Percentiles rank a stretch among this genome's conserved stretches.
These are phyloP conservation scores for Theobroma cacao DNA, from an alignment of 345 rosid species.

Conservation along the genomic window DNA sequence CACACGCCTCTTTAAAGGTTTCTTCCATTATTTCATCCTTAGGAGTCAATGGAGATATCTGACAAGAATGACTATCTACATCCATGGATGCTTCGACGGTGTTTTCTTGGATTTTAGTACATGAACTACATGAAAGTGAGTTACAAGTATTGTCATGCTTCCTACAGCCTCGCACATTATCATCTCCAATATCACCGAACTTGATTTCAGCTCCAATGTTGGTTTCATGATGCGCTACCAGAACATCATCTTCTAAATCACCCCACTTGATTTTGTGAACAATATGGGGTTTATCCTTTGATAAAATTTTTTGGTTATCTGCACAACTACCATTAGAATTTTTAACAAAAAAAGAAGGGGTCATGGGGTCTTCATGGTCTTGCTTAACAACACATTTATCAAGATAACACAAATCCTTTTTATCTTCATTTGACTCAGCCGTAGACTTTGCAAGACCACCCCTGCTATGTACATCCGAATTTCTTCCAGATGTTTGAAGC, in stretches of 20 bases:
- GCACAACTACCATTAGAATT: slow-evolving; percentile 20
- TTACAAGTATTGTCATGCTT: slow-evolving; percentile 25
- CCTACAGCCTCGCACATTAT: slow-evolving; percentile 23
- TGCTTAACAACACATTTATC: slow-evolving; percentile 25
- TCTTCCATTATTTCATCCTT: slow-evolving; percentile 28
- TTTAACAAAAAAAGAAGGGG: slow-evolving; percentile 16
- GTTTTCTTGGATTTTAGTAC: slow-evolving; percentile 18
- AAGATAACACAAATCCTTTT: slow-evolving; percentile 11
- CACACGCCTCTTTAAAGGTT: slow-evolving; percentile 25
- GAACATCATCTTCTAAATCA: slow-evolving; percentile 52
- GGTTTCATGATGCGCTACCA: slow-evolving; percentile 28
- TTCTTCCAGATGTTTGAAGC: slow-evolving; percentile 23
- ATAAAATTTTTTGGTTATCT: slow-evolving; percentile 15
- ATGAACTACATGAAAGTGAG: slow-evolving; percentile 19
- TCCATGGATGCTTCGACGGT: slow-evolving; percentile 16
- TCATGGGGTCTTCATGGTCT: slow-evolving; percentile 22
- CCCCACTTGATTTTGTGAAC: slow-evolving; percentile 59
- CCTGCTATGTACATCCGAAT: slow-evolving; percentile 11
- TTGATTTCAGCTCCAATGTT: slow-evolving; percentile 31
- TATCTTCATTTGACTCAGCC: slow-evolving; percentile 19
- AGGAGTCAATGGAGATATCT: slow-evolving; percentile 13
- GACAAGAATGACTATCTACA: slow-evolving; percentile 15
- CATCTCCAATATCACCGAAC: slow-evolving; percentile 30
- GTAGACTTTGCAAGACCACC: slow-evolving; percentile 26
- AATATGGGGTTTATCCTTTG: slow-evolving; percentile 22